Percentiles rank a stretch among this genome's conserved stretches.
These are phyloP conservation scores for Termitomyces sp. DNA, from an alignment of 768 basidiomycete genomes.

Conservation along the genomic window DNA sequence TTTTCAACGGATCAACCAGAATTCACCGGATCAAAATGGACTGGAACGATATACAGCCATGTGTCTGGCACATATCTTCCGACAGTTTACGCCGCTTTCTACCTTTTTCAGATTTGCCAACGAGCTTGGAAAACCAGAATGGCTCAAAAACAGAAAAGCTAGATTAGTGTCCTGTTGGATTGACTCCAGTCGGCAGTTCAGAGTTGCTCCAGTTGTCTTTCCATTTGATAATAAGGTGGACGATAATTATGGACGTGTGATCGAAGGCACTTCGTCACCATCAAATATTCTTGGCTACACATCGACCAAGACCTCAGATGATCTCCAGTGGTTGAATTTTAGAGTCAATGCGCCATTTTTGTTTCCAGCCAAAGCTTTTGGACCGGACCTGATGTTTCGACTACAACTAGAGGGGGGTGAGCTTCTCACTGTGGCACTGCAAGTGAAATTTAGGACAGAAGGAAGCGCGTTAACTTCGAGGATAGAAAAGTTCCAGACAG, in stretches of 20 bases:
- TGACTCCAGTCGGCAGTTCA: too few species aligned
- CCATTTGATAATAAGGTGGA: neutral
- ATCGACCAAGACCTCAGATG: too few species aligned
- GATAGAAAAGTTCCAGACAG: neutral
- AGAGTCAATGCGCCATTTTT: neutral
- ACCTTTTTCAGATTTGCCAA: neutral
- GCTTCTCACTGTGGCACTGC: conserved; percentile 1
- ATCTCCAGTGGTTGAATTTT: too few species aligned
- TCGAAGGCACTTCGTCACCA: neutral
- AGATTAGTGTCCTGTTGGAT: too few species aligned
- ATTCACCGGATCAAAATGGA: neutral
- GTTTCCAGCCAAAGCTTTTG: neutral
- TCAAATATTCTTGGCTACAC: too few species aligned
- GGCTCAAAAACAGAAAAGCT: too few species aligned
- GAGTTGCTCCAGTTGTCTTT: neutral
- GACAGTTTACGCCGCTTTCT: too few species aligned
- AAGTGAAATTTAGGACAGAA: neutral
- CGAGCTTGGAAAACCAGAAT: neutral
- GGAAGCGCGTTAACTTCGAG: neutral
- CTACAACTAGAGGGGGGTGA: too few species aligned
- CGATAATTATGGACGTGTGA: neutral
- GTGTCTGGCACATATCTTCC: too few species aligned
- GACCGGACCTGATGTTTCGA: conserved; percentile 4
- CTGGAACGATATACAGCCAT: neutral
- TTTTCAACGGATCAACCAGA: too few species aligned